These are phyloP conservation scores for Alternaria angustiovoidea DNA, from an alignment of 2,329 filamentous ascomycete species.

Conservation along the genomic window DNA sequence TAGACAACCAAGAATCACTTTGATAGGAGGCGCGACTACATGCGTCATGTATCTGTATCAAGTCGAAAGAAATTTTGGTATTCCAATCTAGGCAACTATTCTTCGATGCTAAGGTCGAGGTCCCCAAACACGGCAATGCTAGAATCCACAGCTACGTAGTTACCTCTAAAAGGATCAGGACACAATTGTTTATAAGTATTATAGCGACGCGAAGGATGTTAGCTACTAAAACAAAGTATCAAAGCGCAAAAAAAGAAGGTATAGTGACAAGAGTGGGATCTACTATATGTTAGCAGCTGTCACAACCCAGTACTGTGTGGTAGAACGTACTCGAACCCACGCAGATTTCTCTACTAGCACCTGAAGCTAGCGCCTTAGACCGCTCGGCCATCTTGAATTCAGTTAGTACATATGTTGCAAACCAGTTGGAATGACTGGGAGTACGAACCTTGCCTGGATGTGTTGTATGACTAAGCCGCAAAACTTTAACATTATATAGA, in stretches of 20 bases:
- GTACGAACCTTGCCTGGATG: conserved; percentile 7
- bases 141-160: no score
- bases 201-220: not conserved
- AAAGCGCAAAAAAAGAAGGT: conserved; percentile 11
- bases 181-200: no score
- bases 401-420: not conserved
- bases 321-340: conserved; percentile 29
- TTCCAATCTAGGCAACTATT: no score
- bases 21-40: not conserved
- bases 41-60: not conserved
- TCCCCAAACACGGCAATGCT: no score
- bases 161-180: no score
- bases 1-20: not conserved
- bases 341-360: conserved; percentile 40
- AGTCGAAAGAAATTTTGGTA: not conserved
- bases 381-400: conserved; percentile 7
- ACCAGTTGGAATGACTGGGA: not conserved
- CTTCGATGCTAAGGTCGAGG: no score
- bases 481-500: not conserved
- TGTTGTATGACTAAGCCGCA: conserved; percentile 4
- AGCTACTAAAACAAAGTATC: not conserved
- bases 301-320: not conserved
- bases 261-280: conserved; percentile 28
- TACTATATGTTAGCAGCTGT: not conserved
- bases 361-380: conserved; percentile 42